phyloP scores from a whole-genome alignment of 306 rosid genomes.

The Gastrolobium bilobum region DNA sequence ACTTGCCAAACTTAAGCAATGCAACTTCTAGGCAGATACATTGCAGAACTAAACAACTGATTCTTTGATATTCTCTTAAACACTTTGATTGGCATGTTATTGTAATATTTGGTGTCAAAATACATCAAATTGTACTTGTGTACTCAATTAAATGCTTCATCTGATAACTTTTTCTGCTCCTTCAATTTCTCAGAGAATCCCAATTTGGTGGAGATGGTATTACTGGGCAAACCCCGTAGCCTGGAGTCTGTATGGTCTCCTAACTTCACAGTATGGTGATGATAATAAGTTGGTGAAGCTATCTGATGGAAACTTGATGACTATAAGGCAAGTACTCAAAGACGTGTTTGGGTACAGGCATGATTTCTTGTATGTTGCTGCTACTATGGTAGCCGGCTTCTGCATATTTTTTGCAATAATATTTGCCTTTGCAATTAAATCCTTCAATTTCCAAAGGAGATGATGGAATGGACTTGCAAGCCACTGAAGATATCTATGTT shows the following conservation, averaged over 20 bases:
- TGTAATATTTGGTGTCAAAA: constrained; percentile 12
- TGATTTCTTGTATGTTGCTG: constrained; percentile 79
- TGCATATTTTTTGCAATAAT: constrained; percentile 80
- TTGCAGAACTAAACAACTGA: not conserved
- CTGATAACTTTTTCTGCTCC: constrained; percentile 1
- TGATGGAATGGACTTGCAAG: constrained; percentile 52
- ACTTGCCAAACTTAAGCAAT: not conserved
- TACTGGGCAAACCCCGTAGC: constrained; percentile 99
- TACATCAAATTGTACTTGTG: not conserved
- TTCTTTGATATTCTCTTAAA: not conserved
- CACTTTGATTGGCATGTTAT: constrained; percentile 31
- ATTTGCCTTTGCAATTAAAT: constrained; percentile 93
- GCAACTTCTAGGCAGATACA: not conserved
- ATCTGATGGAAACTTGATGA: constrained; percentile 63
- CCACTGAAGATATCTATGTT: constrained; percentile 14
- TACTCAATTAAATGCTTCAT: not conserved
- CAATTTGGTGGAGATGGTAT: constrained; percentile 99
- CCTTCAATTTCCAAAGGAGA: constrained; percentile 99
- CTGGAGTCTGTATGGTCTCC: constrained; percentile 93
- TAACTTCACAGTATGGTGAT: constrained; percentile 86
- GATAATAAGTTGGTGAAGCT: constrained; percentile 67
- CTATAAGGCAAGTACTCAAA: constrained; percentile 64
- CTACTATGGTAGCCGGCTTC: constrained; percentile 88
- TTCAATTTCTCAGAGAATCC: constrained; percentile 80
- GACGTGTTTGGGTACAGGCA: constrained; percentile 81